Conservation (phyloP, 2,329 filamentous ascomycete species). For the Podosphaera fusca region DNA sequence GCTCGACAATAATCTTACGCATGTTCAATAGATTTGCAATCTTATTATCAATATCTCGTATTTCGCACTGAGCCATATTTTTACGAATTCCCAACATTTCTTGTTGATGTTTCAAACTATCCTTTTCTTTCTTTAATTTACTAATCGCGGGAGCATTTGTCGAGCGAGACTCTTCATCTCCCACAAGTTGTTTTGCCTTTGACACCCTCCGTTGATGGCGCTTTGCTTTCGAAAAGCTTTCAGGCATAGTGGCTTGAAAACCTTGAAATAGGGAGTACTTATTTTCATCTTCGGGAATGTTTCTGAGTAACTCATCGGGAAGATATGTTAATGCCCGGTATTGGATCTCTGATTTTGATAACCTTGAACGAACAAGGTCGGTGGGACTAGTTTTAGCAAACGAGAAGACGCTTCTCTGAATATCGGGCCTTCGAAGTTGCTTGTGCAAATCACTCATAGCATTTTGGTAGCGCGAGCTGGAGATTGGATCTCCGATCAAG, state of each 20-base stretch:
- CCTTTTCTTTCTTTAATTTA: constrained; percentile 59
- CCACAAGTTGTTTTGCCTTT: constrained; percentile 53
- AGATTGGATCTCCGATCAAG: constrained; percentile 47
- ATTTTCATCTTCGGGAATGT: constrained; percentile 72
- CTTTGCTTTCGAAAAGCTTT: constrained; percentile 42
- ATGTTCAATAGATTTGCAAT: constrained; percentile 82
- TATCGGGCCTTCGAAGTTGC: constrained; percentile 58
- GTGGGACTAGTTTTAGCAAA: constrained; percentile 81
- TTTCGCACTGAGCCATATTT: constrained; percentile 93
- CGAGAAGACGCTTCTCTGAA: constrained; percentile 79
- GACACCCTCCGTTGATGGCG: constrained; percentile 48
- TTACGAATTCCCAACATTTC: constrained; percentile 85
- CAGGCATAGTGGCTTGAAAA: constrained; percentile 73
- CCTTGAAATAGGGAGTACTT: constrained; percentile 88
- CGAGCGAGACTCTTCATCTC: constrained; percentile 29
- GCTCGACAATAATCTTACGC: constrained; percentile 75
- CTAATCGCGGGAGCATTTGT: constrained; percentile 39
- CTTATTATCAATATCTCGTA: constrained; percentile 90
- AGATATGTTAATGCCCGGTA: constrained; percentile 75
- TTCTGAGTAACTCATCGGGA: constrained; percentile 68
- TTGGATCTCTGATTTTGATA: constrained; percentile 81
- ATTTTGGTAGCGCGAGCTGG: constrained; percentile 50
- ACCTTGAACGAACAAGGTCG: constrained; percentile 74
- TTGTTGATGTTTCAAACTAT: constrained; percentile 57
- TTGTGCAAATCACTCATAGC: constrained; percentile 79